Evolutionary conservation across 2,329 filamentous ascomycete species (phyloP).

Genomic region (Cryphonectria nitschkei): DNA sequence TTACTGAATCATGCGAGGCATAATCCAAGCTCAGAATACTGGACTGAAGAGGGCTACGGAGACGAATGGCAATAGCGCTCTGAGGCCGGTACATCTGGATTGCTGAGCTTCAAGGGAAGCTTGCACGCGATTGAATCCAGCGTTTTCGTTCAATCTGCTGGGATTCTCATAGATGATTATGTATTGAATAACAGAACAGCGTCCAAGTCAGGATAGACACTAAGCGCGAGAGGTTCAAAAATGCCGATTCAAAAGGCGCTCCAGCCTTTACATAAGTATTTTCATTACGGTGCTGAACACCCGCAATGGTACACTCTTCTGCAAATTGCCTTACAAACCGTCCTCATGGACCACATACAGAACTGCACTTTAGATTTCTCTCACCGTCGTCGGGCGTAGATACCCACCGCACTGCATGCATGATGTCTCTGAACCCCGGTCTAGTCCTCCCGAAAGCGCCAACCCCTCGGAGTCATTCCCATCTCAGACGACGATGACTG

Average conservation of each 20-base stretch:
- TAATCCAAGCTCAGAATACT: neutral
- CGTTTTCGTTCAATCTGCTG: neutral
- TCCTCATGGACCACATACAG: neutral
- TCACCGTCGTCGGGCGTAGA: conserved; percentile 10
- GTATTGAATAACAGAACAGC: neutral
- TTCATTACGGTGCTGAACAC: neutral
- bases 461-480: neutral
- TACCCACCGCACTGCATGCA: conserved; percentile 15
- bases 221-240: neutral
- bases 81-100: neutral
- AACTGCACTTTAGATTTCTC: neutral
- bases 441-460: conserved; percentile 3
- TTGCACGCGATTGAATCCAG: neutral
- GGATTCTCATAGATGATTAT: neutral
- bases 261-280: neutral
- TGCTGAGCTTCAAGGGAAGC: neutral
- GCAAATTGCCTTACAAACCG: neutral
- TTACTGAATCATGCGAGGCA: neutral
- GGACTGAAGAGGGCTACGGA: no score
- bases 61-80: neutral
- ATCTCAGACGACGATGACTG: neutral
- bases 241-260: neutral
- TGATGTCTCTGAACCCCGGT: neutral
- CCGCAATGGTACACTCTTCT: neutral
- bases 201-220: neutral